Evolutionary conservation across 1,284 basidiomycete species (phyloP).

Genomic region (Polyporus tsugae): DNA sequence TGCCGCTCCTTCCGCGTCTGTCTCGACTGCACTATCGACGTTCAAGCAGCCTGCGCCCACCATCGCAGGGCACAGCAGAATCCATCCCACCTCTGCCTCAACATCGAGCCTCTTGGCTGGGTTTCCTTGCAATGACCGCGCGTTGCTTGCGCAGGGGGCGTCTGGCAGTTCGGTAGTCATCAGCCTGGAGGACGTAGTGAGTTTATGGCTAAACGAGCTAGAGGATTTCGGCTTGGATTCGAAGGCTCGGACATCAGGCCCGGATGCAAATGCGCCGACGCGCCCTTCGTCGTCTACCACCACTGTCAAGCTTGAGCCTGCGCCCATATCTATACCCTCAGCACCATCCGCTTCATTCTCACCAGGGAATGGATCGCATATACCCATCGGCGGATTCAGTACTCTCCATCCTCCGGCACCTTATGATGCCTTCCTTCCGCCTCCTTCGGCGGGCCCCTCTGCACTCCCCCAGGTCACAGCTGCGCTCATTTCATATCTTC

Average conservation of each 20-base stretch:
- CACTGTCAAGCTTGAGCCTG: slow-evolving; percentile 59
- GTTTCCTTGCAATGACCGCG: slow-evolving; percentile 48
- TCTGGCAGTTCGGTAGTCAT: slow-evolving; percentile 62
- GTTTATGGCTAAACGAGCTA: slow-evolving; percentile 58
- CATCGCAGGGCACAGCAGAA: slow-evolving; percentile 21
- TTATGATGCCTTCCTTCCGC: slow-evolving; percentile 36
- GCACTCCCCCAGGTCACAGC: slow-evolving; percentile 49
- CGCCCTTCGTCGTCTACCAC: slow-evolving; percentile 28
- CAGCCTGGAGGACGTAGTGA: slow-evolving; percentile 61
- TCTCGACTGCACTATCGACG: slow-evolving; percentile 32
- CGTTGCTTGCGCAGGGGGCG: slow-evolving; percentile 48
- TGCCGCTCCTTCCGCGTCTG: slow-evolving; percentile 28
- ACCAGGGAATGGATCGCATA: slow-evolving; percentile 17
- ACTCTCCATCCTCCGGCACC: slow-evolving; percentile 30
- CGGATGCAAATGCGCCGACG: slow-evolving; percentile 23
- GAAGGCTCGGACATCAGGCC: slow-evolving; percentile 16
- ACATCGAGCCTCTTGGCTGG: slow-evolving; percentile 34
- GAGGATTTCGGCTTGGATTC: slow-evolving; percentile 33
- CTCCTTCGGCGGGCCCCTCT: slow-evolving; percentile 24
- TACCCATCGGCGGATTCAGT: slow-evolving; percentile 18
- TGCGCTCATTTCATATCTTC: slow-evolving; percentile 49
- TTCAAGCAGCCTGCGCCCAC: slow-evolving; percentile 33
- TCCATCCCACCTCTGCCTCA: slow-evolving; percentile 38
- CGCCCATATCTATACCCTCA: slow-evolving; percentile 42
- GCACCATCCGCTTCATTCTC: slow-evolving; percentile 27